Percentiles rank a stretch among this genome's conserved stretches.
Conservation (phyloP, 164 flowering plant species). For the Magnolia changhungtana region DNA sequence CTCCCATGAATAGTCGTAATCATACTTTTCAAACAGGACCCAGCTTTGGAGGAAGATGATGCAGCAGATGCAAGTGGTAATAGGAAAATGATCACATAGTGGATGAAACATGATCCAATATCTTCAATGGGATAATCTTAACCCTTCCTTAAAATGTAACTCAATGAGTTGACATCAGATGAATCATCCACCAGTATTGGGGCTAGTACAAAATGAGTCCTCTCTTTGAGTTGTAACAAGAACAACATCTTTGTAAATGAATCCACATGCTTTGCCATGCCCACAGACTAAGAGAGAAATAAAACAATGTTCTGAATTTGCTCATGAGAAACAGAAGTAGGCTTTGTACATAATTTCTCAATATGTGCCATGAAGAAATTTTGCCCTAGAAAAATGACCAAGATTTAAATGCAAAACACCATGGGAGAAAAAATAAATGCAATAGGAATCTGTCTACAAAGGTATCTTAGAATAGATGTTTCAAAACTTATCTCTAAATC, state of each 20-base stretch:
- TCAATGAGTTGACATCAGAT: constrained; percentile 42
- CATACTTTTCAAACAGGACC: too few species aligned
- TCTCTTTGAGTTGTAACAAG: constrained; percentile 44
- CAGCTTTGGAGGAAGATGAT: too few species aligned
- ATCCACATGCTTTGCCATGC: constrained; percentile 70
- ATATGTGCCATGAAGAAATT: constrained; percentile 71
- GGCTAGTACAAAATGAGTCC: constrained; percentile 38
- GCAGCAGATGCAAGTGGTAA: too few species aligned
- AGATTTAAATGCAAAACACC: not conserved
- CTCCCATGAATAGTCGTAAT: too few species aligned
- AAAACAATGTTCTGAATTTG: constrained; percentile 66
- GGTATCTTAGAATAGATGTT: not conserved
- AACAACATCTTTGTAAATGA: constrained; percentile 64
- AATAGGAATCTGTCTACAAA: not conserved
- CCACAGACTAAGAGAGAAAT: constrained; percentile 69
- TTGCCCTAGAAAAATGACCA: constrained; percentile 47
- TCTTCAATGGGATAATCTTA: too few species aligned
- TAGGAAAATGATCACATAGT: too few species aligned
- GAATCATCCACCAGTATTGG: constrained; percentile 66
- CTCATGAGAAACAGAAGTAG: constrained; percentile 43
- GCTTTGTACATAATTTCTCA: constrained; percentile 51
- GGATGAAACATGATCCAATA: too few species aligned
- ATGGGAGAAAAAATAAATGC: not conserved
- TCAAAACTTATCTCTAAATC: not conserved
- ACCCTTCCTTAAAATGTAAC: constrained; percentile 30